Evolutionary conservation across 108 stramenopile species (phyloP).

Genomic region (Nitzschia sp.): DNA sequence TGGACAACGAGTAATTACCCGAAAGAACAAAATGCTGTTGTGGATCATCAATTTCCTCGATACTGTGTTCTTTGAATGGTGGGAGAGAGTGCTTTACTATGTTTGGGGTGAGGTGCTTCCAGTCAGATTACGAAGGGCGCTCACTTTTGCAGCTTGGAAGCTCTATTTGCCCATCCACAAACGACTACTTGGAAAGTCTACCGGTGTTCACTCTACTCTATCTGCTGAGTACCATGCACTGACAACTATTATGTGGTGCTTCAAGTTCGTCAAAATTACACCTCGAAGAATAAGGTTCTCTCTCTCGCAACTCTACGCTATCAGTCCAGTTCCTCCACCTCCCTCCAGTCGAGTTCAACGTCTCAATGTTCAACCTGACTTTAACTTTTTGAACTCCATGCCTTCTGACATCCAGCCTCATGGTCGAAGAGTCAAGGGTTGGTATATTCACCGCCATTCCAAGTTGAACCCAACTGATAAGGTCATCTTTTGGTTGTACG

Average conservation of each 20-base stretch:
- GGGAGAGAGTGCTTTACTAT: slow-evolving; percentile 45
- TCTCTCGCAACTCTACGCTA: slow-evolving; percentile 66
- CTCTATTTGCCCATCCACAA: slow-evolving; percentile 66
- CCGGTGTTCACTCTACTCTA: slow-evolving; percentile 57
- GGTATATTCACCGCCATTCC: slow-evolving; percentile 46
- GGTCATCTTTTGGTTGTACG: slow-evolving; percentile 76
- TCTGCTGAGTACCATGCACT: slow-evolving; percentile 76
- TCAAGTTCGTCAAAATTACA: slow-evolving; percentile 61
- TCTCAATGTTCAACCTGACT: neutral
- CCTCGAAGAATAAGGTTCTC: slow-evolving; percentile 65
- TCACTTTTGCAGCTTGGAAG: slow-evolving; percentile 59
- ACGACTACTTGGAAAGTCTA: slow-evolving; percentile 43
- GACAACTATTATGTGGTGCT: slow-evolving; percentile 69
- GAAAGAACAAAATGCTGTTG: slow-evolving; percentile 32
- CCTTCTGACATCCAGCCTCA: slow-evolving; percentile 34
- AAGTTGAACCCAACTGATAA: slow-evolving; percentile 39
- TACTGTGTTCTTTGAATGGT: slow-evolving; percentile 37
- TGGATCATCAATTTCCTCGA: slow-evolving; percentile 25
- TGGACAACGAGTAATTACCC: slow-evolving; percentile 51
- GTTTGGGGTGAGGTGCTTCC: slow-evolving; percentile 51
- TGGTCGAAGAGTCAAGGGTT: slow-evolving; percentile 49
- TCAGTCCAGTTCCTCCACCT: slow-evolving; percentile 12
- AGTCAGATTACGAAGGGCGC: slow-evolving; percentile 36
- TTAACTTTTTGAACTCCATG: neutral
- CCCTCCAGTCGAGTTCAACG: neutral